Conservation (phyloP, 257 asterid genomes). For the Forsythia suspensa region DNA sequence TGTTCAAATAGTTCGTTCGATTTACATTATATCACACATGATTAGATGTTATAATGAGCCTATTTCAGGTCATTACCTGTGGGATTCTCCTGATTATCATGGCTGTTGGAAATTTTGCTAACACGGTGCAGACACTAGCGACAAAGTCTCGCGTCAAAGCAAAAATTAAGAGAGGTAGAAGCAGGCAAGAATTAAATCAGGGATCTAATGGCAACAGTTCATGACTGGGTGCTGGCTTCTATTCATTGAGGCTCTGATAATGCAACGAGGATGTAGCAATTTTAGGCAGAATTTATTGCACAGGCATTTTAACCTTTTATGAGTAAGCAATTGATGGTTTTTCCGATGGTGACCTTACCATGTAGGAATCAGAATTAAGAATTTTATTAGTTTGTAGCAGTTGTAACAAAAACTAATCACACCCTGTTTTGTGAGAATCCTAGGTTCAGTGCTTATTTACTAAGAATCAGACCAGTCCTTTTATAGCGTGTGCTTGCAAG, state of each 20-base stretch:
- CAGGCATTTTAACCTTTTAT: conserved; percentile 17
- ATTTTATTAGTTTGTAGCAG: neutral
- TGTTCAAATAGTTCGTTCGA: neutral
- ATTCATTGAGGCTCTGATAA: conserved; percentile 24
- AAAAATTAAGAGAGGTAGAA: conserved; percentile 71
- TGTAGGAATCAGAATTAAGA: conserved; percentile 21
- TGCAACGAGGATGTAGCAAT: neutral
- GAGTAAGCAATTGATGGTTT: conserved; percentile 10
- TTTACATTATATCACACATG: neutral
- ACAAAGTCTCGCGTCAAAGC: conserved; percentile 87
- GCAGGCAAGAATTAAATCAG: conserved; percentile 66
- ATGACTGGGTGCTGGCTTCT: conserved; percentile 22
- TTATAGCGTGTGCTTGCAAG: neutral
- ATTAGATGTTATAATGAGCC: neutral
- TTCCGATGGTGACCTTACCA: conserved; percentile 21
- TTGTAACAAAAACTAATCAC: conserved; percentile 9
- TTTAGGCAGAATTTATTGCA: conserved; percentile 2
- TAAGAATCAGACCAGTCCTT: too few species aligned
- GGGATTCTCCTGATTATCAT: conserved; percentile 84
- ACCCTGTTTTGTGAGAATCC: neutral
- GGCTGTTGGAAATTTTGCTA: conserved; percentile 90
- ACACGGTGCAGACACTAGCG: conserved; percentile 88
- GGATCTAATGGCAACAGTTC: conserved; percentile 42
- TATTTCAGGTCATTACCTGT: conserved; percentile 78
- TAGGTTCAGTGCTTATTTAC: too few species aligned